Base-by-base conservation (phyloP, 352 stramenopile genomes). In the Phytophthora multivora region DNA sequence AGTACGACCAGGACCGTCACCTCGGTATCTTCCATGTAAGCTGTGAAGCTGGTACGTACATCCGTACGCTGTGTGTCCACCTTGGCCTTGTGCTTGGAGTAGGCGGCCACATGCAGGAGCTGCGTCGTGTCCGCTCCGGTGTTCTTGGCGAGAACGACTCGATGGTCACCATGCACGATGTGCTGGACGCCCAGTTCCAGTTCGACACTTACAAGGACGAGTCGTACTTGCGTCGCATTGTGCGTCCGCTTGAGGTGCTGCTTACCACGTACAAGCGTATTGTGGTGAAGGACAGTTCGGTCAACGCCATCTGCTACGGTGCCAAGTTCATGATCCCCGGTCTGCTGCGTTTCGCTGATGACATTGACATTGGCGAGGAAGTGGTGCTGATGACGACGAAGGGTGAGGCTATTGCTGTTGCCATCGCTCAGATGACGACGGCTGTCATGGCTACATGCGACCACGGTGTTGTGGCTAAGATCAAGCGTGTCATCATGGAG, bases 401-500 rank as follows among this genome's bases (percentile, higher is more conserved):
- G 89, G 98, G 98, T 43, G 98, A 99, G 74, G 98, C 98, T 2
- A 98, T 99, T 66, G 97, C 98, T 30, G 87, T 99, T 0, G 98
- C 91, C 16, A 99, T 99, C 66, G 98, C 98, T 0, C 97, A 99
- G 82, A 99, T 99, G 98, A 99, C 96, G 0, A 99, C 98, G 0
- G 89, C 97, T 8, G 97, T 99, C 40, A 99, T 99, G 97, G 97
- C 97, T 8, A 99, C 97, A 28, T 98, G 97, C 56, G 98, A 99
- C 91, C 98, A 99, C 79, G 98, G 98, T 18, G 94, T 99, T 8
- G 98, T 99, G 9, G 97, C 97, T 35, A 99, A 99, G 89, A 99
- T 99, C 74, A 99, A 99, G 84, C 93, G 98, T 46, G 98, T 99
- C 25, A 99, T 99, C 75, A 99, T 99, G 98, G 98, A 99, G 88